A percentile compares a stretch with the other conserved stretches of the same genome.
phyloP scores from a whole-genome alignment of 768 basidiomycete species.

The Mycena capillaripes region DNA sequence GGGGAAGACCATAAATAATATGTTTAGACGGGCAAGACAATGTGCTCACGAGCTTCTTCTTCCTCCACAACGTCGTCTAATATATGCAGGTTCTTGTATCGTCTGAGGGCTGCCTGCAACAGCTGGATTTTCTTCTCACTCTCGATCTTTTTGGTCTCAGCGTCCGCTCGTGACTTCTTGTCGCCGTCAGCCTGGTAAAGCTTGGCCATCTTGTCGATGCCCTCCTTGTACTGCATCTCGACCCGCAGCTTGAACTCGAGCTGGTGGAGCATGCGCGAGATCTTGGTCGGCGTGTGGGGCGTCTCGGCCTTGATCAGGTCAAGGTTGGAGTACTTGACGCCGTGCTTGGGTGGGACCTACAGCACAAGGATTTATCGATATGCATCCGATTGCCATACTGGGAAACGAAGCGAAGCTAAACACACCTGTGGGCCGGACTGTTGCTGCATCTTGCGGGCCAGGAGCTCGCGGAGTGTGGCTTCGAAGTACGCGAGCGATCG shows the following conservation, averaged over 20 bases:
- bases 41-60: constrained; percentile 54
- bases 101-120: constrained; percentile 90
- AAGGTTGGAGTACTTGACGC: constrained; percentile 80
- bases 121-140: constrained; percentile 98
- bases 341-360: constrained; percentile 64
- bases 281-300: constrained; percentile 95
- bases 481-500: constrained; percentile 90
- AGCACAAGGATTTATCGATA: constrained; percentile 36
- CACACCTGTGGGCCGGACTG: constrained; percentile 66
- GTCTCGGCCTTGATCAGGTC: constrained; percentile 99
- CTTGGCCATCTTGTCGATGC: constrained; percentile 99
- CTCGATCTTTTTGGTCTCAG: constrained; percentile 94
- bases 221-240: constrained; percentile 97
- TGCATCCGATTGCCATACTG: constrained; percentile 38
- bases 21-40: background rate
- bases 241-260: constrained; percentile 70
- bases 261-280: constrained; percentile 97
- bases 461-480: constrained; percentile 85
- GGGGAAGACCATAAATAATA: constrained; percentile 11
- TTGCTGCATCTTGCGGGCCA: constrained; percentile 79
- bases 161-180: constrained; percentile 94
- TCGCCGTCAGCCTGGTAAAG: constrained; percentile 97
- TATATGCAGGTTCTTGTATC: constrained; percentile 96
- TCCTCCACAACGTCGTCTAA: constrained; percentile 92
- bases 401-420: constrained; percentile 30